Percentiles rank a stretch among this genome's conserved stretches.
phyloP scores from a whole-genome alignment of 495 filamentous ascomycete genomes.

The Recurvomyces mirabilis region DNA sequence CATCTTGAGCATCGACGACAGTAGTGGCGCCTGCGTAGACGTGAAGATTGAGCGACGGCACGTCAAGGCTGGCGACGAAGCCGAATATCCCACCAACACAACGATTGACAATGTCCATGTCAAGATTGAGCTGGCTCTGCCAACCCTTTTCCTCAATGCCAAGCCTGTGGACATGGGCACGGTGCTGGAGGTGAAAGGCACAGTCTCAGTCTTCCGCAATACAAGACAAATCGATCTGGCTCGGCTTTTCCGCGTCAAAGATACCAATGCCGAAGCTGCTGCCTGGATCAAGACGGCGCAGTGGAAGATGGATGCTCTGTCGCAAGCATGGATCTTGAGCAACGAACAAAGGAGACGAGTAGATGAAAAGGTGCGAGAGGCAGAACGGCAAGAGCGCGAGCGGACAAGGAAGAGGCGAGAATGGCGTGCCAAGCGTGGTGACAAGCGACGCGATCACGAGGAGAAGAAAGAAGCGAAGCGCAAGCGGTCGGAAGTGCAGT shows the following conservation, averaged over 20 bases:
- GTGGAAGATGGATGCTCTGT: conserved; percentile 55
- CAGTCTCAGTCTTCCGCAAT: conserved; percentile 49
- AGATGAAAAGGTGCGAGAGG: conserved; percentile 26
- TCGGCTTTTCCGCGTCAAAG: conserved; percentile 38
- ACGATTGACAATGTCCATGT: conserved; percentile 26
- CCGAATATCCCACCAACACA: conserved; percentile 17
- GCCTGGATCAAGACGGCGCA: conserved; percentile 59
- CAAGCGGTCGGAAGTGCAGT: neutral
- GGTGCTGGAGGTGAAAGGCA: conserved; percentile 69
- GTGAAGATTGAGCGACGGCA: conserved; percentile 29
- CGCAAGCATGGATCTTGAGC: conserved; percentile 54
- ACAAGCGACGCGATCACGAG: neutral
- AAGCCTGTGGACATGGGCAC: conserved; percentile 43
- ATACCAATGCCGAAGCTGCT: conserved; percentile 51
- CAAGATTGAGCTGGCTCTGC: conserved; percentile 15
- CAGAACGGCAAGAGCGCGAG: neutral
- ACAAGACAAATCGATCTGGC: conserved; percentile 58
- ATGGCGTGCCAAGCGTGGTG: neutral
- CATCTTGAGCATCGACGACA: conserved; percentile 71
- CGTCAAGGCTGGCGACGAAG: conserved; percentile 2
- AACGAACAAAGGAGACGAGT: conserved; percentile 44
- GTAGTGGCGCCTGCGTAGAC: conserved; percentile 68
- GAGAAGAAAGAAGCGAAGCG: conserved; percentile 12
- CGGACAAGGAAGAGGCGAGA: conserved; percentile 1
- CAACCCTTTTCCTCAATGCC: conserved; percentile 20